These are phyloP conservation scores for Serendipita sp. DNA, from an alignment of 768 basidiomycete species.

Conservation along the genomic window DNA sequence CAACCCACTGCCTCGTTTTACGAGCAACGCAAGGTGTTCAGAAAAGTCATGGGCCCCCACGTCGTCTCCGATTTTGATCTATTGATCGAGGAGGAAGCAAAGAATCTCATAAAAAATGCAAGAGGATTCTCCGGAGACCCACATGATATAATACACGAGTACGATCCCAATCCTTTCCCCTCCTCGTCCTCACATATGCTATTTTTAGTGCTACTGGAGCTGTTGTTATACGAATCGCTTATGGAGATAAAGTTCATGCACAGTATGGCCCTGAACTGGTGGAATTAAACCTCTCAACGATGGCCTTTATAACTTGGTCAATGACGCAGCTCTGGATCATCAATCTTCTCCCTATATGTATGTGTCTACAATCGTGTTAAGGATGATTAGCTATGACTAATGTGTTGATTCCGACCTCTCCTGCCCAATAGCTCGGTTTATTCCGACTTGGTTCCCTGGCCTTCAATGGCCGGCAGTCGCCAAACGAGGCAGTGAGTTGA, in stretches of 20 bases:
- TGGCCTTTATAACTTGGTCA: background rate
- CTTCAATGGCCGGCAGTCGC: constrained; percentile 24
- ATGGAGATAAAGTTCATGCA: background rate
- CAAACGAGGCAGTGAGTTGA: background rate
- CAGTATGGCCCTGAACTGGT: background rate
- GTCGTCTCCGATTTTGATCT: background rate
- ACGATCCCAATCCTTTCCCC: background rate
- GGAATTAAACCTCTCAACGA: background rate
- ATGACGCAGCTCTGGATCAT: background rate
- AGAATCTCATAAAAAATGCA: background rate
- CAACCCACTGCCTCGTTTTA: background rate
- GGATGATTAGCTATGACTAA: no score
- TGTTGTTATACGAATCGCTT: background rate
- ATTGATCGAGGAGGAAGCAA: background rate
- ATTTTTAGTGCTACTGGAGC: background rate
- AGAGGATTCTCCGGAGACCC: background rate
- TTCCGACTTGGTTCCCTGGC: constrained; percentile 31
- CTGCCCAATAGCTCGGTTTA: constrained; percentile 20
- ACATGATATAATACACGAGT: background rate
- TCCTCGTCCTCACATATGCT: no score
- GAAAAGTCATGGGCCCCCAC: background rate
- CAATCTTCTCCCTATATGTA: background rate
- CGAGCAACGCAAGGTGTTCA: background rate
- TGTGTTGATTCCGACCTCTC: background rate
- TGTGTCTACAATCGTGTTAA: no score